phyloP scores from a whole-genome alignment of 306 rosid species.

The Castanopsis chinensis region DNA sequence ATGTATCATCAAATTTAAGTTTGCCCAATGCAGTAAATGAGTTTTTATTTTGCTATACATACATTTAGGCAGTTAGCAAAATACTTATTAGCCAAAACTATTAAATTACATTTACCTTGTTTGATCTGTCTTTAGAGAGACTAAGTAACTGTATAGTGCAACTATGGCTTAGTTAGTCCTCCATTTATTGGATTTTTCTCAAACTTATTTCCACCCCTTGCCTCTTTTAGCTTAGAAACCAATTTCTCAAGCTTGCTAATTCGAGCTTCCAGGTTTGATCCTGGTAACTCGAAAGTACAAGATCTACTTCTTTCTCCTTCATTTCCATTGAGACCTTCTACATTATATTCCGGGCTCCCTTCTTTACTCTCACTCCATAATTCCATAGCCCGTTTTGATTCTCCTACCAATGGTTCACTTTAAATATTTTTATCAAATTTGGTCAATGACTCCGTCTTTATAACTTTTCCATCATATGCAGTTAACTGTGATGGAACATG shows the following conservation, averaged over 20 bases:
- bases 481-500: neutral
- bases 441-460: too few relatives aligned
- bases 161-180: too few relatives aligned
- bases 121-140: too few relatives aligned
- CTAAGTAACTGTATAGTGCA: too few relatives aligned
- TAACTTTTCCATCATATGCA: neutral
- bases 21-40: too few relatives aligned
- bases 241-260: constrained; percentile 20
- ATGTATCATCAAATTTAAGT: too few relatives aligned
- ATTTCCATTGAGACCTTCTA: neutral
- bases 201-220: neutral
- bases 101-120: too few relatives aligned
- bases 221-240: constrained; percentile 16
- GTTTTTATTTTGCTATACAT: too few relatives aligned
- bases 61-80: too few relatives aligned
- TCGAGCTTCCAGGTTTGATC: constrained; percentile 15
- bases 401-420: neutral
- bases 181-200: too few relatives aligned
- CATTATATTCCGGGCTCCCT: neutral
- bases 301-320: neutral
- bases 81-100: too few relatives aligned
- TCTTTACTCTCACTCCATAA: neutral
- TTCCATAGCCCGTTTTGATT: neutral
- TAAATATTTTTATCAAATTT: too few relatives aligned
- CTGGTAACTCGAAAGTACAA: neutral